phyloP scores from a whole-genome alignment of 495 filamentous ascomycete genomes.

The Cercophora samala region DNA sequence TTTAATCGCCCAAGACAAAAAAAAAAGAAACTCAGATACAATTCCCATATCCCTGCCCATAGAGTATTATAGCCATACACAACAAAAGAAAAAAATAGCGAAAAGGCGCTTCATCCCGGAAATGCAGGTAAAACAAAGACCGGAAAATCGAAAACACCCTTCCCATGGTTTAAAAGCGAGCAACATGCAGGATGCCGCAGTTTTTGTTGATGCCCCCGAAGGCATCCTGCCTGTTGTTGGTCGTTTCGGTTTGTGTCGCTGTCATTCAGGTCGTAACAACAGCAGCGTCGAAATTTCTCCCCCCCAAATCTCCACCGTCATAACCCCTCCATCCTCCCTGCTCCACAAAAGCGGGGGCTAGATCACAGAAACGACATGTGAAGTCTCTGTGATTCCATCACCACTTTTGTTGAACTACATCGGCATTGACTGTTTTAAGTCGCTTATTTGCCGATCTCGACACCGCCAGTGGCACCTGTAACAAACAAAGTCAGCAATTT shows the following conservation, averaged over 20 bases:
- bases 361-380: neutral
- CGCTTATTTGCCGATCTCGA: slow-evolving; percentile 64
- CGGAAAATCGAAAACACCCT: neutral
- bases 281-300: neutral
- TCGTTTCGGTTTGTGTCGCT: neutral
- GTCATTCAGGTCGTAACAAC: neutral
- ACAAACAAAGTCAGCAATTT: neutral
- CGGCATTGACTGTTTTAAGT: neutral
- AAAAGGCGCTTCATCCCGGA: neutral
- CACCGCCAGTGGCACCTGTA: slow-evolving; percentile 65
- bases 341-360: slow-evolving; percentile 7
- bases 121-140: neutral
- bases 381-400: slow-evolving; percentile 1
- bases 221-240: slow-evolving; percentile 1
- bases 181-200: slow-evolving; percentile 4
- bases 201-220: neutral
- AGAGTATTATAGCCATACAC: slow-evolving; percentile 1
- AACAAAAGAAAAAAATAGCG: slow-evolving; percentile 2
- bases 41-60: neutral
- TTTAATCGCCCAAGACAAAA: neutral
- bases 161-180: neutral
- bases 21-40: neutral
- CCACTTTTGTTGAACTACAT: neutral
- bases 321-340: neutral
- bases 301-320: neutral